A percentile compares a stretch with the other conserved stretches of the same genome.
These are phyloP conservation scores for Cymbopogon flexuosus DNA, from an alignment of 202 grass and related monocot genomes.

Conservation along the genomic window DNA sequence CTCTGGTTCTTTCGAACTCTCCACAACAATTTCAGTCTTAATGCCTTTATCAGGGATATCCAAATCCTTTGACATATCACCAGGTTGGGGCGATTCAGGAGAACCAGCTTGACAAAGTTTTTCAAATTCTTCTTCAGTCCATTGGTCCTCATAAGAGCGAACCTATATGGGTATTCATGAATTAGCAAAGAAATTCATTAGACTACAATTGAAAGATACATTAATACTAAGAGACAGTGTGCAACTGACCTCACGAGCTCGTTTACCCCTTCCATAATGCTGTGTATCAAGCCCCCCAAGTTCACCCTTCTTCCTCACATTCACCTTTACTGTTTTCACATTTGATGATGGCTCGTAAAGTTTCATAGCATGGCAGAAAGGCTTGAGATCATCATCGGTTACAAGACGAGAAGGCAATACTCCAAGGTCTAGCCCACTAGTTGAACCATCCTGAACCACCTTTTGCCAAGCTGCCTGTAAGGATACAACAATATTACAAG, in stretches of 20 bases:
- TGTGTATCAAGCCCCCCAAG: constrained; percentile 78
- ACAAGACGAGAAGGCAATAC: constrained; percentile 82
- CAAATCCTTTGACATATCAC: constrained; percentile 45
- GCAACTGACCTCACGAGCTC: constrained; percentile 78
- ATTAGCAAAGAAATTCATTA: constrained; percentile 37
- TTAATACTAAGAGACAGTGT: background rate
- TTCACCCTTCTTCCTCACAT: constrained; percentile 66
- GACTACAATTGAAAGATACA: background rate
- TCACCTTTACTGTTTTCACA: constrained; percentile 41
- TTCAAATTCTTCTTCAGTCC: constrained; percentile 99
- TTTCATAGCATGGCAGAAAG: constrained; percentile 90
- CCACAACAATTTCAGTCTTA: constrained; percentile 46
- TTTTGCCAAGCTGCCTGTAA: constrained; percentile 69
- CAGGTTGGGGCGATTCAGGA: constrained; percentile 54
- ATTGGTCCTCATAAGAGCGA: constrained; percentile 97
- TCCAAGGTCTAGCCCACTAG: constrained; percentile 44
- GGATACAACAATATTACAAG: constrained; percentile 20
- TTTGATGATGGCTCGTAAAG: constrained; percentile 69
- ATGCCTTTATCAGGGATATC: constrained; percentile 44
- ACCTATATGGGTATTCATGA: constrained; percentile 49
- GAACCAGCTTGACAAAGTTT: constrained; percentile 96
- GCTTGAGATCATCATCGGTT: constrained; percentile 72
- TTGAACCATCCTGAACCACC: constrained; percentile 57
- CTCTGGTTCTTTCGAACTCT: constrained; percentile 34
- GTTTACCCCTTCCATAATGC: constrained; percentile 97